phyloP scores from a whole-genome alignment of 345 rosid species.

The Populus davidiana region DNA sequence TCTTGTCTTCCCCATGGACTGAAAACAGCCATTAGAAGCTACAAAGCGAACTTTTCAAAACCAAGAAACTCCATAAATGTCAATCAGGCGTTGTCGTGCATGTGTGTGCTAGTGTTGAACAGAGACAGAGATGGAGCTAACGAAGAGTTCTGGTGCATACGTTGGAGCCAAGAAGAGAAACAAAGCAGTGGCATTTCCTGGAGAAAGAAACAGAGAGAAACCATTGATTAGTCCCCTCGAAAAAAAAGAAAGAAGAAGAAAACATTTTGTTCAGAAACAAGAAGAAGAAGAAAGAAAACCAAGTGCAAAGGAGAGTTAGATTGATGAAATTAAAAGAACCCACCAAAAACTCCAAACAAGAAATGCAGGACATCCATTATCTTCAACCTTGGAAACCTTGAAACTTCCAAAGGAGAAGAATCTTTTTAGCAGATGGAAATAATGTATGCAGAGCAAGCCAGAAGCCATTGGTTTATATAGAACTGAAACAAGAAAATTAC shows the following conservation, averaged over 20 bases:
- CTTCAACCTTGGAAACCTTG: not conserved
- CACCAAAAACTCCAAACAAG: slow-evolving; percentile 88
- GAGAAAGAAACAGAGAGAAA: not conserved
- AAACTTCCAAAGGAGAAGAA: not conserved
- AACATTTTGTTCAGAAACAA: not conserved
- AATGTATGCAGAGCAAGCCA: not conserved
- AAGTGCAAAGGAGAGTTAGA: slow-evolving; percentile 1
- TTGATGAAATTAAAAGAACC: slow-evolving; percentile 12
- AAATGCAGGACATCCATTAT: slow-evolving; percentile 65
- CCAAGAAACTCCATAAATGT: not conserved
- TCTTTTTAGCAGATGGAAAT: not conserved
- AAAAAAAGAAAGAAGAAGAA: not conserved
- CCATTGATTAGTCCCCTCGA: not conserved
- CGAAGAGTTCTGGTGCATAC: slow-evolving; percentile 37
- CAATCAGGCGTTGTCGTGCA: not conserved
- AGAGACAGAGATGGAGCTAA: not conserved
- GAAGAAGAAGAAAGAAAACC: slow-evolving; percentile 6
- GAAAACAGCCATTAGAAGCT: not conserved
- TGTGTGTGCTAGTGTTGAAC: not conserved
- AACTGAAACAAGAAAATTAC: not conserved
- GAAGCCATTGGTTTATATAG: slow-evolving; percentile 29
- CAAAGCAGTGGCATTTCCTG: slow-evolving; percentile 93
- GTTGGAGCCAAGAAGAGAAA: slow-evolving; percentile 90
- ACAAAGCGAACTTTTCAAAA: not conserved
- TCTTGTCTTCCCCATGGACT: not conserved